Evolutionary conservation across 306 rosid species (phyloP).

Genomic region (Chamaecrista fasciculata): DNA sequence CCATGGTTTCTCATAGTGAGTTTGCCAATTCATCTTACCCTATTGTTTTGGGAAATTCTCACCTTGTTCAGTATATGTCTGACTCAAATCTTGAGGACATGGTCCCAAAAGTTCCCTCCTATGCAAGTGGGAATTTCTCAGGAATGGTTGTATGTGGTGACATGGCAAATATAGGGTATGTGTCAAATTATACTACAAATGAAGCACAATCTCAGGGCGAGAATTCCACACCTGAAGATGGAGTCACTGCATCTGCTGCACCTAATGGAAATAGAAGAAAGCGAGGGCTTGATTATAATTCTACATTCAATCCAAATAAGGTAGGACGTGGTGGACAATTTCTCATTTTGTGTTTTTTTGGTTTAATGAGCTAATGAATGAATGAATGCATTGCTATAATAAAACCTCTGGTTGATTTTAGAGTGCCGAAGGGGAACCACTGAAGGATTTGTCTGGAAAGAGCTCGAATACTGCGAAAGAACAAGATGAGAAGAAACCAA

Average conservation of each 20-base stretch:
- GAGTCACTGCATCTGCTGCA: conserved; percentile 58
- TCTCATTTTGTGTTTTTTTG: conserved; percentile 26
- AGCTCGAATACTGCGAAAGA: conserved; percentile 57
- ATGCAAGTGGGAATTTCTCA: conserved; percentile 73
- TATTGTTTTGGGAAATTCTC: conserved; percentile 57
- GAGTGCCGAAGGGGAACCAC: conserved; percentile 64
- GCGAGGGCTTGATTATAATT: conserved; percentile 54
- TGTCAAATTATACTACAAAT: conserved; percentile 47
- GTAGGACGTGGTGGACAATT: conserved; percentile 39
- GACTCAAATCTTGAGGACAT: conserved; percentile 66
- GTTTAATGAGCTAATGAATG: conserved; percentile 26
- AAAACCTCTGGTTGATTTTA: conserved; percentile 30
- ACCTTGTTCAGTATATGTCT: conserved; percentile 69
- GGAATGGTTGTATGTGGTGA: conserved; percentile 65
- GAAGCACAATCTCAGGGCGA: conserved; percentile 56
- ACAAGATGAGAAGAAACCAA: conserved; percentile 61
- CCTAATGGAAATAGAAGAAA: conserved; percentile 71
- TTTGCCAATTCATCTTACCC: conserved; percentile 57
- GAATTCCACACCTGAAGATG: conserved; percentile 49
- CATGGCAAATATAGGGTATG: conserved; percentile 47
- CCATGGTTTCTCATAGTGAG: conserved; percentile 64
- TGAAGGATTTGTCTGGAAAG: conserved; percentile 61
- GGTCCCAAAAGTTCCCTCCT: conserved; percentile 64
- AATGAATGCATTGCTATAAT: conserved; percentile 32
- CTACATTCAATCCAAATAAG: conserved; percentile 61